Base-by-base conservation (phyloP, 1,139 yeast genomes). In the Magnusiomyces fungicola region DNA sequence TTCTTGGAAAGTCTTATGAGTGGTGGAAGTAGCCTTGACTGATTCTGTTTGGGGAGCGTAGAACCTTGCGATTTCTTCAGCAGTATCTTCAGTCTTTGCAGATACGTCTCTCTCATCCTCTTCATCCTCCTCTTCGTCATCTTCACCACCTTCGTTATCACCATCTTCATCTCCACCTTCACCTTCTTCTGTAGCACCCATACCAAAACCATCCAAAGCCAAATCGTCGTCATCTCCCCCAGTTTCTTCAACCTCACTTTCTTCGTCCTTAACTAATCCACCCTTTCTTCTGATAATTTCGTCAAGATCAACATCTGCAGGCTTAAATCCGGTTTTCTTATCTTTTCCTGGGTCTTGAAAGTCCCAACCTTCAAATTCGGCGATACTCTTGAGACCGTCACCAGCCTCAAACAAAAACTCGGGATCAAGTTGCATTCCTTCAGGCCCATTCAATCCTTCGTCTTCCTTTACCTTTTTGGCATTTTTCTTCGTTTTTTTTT, bases 271-370 rank as follows among this genome's bases (percentile, higher is more conserved):
- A n/a, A 64, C 68, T 23, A 73, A 62, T 36, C 78, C 78, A 18
- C 70, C 68, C 49, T 66, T 63, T 66, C 90, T 77, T 69, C 83
- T 80, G 59, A 89, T 83, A 51, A 89, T 89, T 25, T 81, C 81
- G 61, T 89, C 96, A 57, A 89, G 72, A 69, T 88, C 94, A n/a
- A 89, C 96, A 51, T 81, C 87, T n/a, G n/a, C n/a, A n/a, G n/a
- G n/a, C 19, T 34, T 34, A 6, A 5, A 6, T 34, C 9, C 23
- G 6, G 19, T 12, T 5, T 16, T 34, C 23, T 34, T 34, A 9
- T 34, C 23, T 4, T 34, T 27, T 12, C 56, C 48, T 49, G 29
- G 46, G 32, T 68, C 78, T 16, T 72, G 78, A 63, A 87, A 86
- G 57, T 87, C 89, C 96, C 96, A 89, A 2, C 95, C 96, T 45